Percentiles rank a stretch among this genome's conserved stretches.
Conservation (phyloP, 768 basidiomycete genomes). For the Cyathus striatus region DNA sequence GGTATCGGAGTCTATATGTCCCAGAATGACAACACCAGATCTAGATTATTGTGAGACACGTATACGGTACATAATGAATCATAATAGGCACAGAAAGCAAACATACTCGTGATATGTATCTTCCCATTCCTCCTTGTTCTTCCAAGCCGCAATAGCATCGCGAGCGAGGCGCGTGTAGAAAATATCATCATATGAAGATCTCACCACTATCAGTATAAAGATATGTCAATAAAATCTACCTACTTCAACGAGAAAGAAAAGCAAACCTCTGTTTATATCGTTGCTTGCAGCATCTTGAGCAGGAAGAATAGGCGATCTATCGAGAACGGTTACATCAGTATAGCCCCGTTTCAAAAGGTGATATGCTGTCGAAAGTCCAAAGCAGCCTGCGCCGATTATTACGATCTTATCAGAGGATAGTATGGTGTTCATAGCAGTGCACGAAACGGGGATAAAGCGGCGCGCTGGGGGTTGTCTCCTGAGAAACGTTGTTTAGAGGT, state of each 20-base stretch:
- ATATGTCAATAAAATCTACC: too few species aligned
- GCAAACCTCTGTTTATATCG: slow-evolving; percentile 47
- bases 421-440: too few species aligned
- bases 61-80: too few species aligned
- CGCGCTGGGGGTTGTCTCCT: too few species aligned
- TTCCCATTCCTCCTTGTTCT: slow-evolving; percentile 56
- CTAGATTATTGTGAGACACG: too few species aligned
- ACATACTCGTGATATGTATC: slow-evolving; percentile 79
- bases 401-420: slow-evolving; percentile 47
- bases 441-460: too few species aligned
- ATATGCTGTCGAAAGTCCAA: slow-evolving; percentile 83
- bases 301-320: slow-evolving; percentile 63
- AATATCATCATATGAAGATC: slow-evolving; percentile 65
- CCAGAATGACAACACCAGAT: too few species aligned
- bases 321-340: slow-evolving; percentile 67
- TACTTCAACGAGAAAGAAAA: slow-evolving; percentile 1
- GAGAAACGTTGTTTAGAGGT: too few species aligned
- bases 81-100: too few species aligned
- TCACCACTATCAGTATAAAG: slow-evolving; percentile 45
- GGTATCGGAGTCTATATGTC: too few species aligned
- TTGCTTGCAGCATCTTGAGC: slow-evolving; percentile 77
- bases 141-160: slow-evolving; percentile 78
- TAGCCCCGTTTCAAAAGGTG: slow-evolving; percentile 72
- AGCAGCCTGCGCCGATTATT: slow-evolving; percentile 80
- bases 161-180: slow-evolving; percentile 70